A percentile compares a stretch with the other conserved stretches of the same genome.
Conservation (phyloP, 169 alveolate genomes). For the Plasmodium yoelii region DNA sequence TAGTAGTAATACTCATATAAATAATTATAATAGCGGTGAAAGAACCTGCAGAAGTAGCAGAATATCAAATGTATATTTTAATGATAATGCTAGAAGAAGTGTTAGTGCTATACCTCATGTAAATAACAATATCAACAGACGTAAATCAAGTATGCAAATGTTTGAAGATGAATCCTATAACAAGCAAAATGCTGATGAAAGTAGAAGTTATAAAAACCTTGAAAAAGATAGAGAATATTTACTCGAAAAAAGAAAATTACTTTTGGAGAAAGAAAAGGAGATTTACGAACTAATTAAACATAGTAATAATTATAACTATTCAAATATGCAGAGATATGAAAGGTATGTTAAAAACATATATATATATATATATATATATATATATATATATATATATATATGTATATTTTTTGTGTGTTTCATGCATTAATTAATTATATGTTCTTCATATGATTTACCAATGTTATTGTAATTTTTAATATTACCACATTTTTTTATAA, state of each 20-base stretch:
- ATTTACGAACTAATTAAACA: conserved; percentile 37
- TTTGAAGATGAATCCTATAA: conserved; percentile 19
- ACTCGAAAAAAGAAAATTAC: conserved; percentile 51
- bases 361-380: neutral
- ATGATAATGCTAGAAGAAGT: conserved; percentile 72
- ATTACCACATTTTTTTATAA: neutral
- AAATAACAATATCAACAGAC: conserved; percentile 26
- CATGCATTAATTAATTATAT: neutral
- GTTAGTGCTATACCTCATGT: conserved; percentile 69
- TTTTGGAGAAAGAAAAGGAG: conserved; percentile 63
- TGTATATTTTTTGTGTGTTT: neutral
- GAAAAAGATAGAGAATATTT: conserved; percentile 72
- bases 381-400: neutral
- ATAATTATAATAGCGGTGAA: neutral
- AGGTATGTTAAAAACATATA: conserved; percentile 34
- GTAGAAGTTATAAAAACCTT: conserved; percentile 37
- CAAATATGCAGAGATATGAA: conserved; percentile 29
- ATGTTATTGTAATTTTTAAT: neutral
- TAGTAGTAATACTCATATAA: neutral
- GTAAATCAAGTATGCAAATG: conserved; percentile 11
- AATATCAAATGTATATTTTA: conserved; percentile 60
- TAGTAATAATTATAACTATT: conserved; percentile 21
- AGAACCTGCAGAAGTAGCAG: conserved; percentile 57
- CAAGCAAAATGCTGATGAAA: conserved; percentile 4
- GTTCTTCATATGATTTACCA: neutral